Conservation (phyloP, 768 basidiomycete genomes). For the Podaxis sp. region DNA sequence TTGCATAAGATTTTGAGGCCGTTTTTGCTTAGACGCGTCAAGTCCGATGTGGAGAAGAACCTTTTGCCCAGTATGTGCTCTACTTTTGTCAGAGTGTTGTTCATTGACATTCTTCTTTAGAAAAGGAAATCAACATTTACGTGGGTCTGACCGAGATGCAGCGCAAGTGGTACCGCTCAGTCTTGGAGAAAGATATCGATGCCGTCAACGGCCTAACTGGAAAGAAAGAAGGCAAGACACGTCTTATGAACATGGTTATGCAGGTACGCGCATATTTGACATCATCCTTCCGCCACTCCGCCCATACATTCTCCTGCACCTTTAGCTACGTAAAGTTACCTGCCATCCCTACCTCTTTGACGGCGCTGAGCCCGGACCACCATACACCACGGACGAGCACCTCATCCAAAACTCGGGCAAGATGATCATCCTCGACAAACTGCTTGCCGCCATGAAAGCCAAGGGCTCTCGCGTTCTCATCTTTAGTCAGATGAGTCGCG, state of each 20-base stretch:
- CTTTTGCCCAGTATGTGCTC: conserved; percentile 72
- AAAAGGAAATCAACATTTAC: conserved; percentile 99
- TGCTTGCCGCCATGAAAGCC: conserved; percentile 81
- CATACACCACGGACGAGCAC: conserved; percentile 98
- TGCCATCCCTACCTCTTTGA: conserved; percentile 93
- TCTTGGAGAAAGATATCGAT: conserved; percentile 97
- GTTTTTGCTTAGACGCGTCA: conserved; percentile 91
- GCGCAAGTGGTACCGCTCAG: conserved; percentile 94
- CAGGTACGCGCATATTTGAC: conserved; percentile 49
- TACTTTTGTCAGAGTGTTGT: neutral
- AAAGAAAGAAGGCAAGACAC: conserved; percentile 98
- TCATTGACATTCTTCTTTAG: conserved; percentile 33
- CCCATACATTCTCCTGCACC: neutral
- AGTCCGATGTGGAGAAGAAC: conserved; percentile 96
- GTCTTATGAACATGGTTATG: conserved; percentile 99
- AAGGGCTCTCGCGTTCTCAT: conserved; percentile 96
- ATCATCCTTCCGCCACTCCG: neutral
- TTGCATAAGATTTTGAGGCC: conserved; percentile 95
- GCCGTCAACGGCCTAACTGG: conserved; percentile 97
- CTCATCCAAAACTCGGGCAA: conserved; percentile 93
- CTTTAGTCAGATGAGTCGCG: conserved; percentile 99
- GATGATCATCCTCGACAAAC: conserved; percentile 96
- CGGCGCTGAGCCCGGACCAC: conserved; percentile 97
- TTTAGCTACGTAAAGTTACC: conserved; percentile 77
- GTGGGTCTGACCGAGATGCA: conserved; percentile 98